phyloP scores from a whole-genome alignment of 495 filamentous ascomycete genomes.

The Stereocaulon alpinum region DNA sequence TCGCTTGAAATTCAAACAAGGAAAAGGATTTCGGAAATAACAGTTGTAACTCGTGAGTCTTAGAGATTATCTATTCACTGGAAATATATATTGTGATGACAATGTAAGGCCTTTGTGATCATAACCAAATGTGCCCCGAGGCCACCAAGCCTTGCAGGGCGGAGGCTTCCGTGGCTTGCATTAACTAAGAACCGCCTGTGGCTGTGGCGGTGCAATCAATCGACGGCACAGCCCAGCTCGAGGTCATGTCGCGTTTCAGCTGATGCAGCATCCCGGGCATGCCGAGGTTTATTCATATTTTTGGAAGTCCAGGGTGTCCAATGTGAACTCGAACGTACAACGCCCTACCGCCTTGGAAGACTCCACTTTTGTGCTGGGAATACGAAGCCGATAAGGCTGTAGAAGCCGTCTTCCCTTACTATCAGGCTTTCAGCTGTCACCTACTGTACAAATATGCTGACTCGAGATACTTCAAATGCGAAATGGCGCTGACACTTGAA shows the following conservation, averaged over 20 bases:
- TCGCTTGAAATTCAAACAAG: slow-evolving; percentile 1
- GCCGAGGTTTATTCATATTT: not conserved
- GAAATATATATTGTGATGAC: not conserved
- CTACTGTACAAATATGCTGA: not conserved
- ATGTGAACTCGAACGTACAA: not conserved
- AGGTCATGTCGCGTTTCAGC: not conserved
- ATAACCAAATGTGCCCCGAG: not conserved
- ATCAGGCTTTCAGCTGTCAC: not conserved
- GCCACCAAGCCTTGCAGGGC: not conserved
- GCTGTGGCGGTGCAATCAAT: not conserved
- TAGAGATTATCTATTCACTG: not conserved
- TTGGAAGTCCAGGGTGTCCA: not conserved
- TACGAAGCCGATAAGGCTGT: not conserved
- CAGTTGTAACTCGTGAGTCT: not conserved
- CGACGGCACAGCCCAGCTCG: not conserved
- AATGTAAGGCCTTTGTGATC: slow-evolving; percentile 1
- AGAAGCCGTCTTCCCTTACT: not conserved
- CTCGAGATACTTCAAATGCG: not conserved
- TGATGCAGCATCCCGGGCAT: not conserved
- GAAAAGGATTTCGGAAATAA: not conserved
- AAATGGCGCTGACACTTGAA: not conserved
- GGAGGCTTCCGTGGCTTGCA: not conserved
- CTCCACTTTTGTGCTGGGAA: not conserved
- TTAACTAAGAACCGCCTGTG: not conserved
- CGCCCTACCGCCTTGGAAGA: not conserved